A percentile compares a stretch with the other conserved stretches of the same genome.
Evolutionary conservation across 139 green algal species (phyloP).

Genomic region (Chlorella sp.): DNA sequence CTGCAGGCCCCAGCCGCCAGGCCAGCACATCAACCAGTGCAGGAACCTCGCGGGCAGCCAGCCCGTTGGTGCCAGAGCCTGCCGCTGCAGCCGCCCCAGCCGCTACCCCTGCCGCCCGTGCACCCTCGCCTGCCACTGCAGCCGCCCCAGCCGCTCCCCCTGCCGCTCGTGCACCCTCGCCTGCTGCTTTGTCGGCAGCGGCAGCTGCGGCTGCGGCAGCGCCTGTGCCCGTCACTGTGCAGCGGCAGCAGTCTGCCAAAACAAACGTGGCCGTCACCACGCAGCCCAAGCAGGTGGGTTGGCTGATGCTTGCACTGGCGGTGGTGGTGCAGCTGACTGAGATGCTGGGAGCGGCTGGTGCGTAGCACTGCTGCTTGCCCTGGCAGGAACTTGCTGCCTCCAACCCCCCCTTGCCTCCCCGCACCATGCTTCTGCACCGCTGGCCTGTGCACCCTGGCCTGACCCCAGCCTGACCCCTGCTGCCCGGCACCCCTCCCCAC

Average conservation of each 20-base stretch:
- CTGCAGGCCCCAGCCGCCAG: background rate
- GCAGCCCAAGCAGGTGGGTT: slow-evolving; percentile 2
- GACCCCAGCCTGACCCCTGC: too few relatives aligned
- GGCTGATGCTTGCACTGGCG: too few relatives aligned
- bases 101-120: background rate
- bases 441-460: background rate
- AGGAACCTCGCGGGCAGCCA: background rate
- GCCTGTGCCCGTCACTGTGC: slow-evolving; percentile 1
- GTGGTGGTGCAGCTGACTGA: too few relatives aligned
- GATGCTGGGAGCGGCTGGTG: too few relatives aligned
- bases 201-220: background rate
- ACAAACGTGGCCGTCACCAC: background rate
- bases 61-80: background rate
- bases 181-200: background rate
- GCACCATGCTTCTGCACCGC: background rate
- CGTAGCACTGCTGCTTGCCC: too few relatives aligned
- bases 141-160: background rate
- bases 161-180: background rate
- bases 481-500: too few relatives aligned
- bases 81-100: background rate
- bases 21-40: background rate
- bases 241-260: slow-evolving; percentile 8
- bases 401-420: background rate
- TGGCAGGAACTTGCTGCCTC: too few relatives aligned
- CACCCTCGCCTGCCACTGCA: background rate